phyloP scores from a whole-genome alignment of 805 yeast genomes.

The Millerozyma acaciae region DNA sequence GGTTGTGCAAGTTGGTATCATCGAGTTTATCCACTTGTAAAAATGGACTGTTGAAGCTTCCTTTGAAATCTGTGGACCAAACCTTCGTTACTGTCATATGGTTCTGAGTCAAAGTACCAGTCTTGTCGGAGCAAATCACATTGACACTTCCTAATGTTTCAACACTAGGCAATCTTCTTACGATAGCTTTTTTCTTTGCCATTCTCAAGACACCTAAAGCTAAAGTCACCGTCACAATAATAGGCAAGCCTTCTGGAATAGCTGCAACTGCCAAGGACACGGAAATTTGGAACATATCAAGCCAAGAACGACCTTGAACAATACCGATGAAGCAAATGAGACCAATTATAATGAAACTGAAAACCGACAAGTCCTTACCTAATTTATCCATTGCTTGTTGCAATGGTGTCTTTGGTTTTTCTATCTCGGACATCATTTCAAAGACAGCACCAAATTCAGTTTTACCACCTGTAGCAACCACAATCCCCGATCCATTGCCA shows the following conservation, averaged over 20 bases:
- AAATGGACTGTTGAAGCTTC: slow-evolving; percentile 35
- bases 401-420: slow-evolving; percentile 96
- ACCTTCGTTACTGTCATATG: slow-evolving; percentile 85
- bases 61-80: slow-evolving; percentile 67
- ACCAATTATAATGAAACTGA: slow-evolving; percentile 85
- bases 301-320: slow-evolving; percentile 89
- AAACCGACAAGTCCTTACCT: slow-evolving; percentile 83
- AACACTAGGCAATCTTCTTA: slow-evolving; percentile 89
- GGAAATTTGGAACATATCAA: slow-evolving; percentile 96
- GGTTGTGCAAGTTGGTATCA: slow-evolving; percentile 37
- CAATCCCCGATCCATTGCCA: slow-evolving; percentile 93
- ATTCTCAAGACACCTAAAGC: slow-evolving; percentile 95
- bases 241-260: slow-evolving; percentile 97
- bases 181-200: slow-evolving; percentile 94
- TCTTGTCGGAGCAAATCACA: slow-evolving; percentile 88
- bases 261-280: slow-evolving; percentile 99
- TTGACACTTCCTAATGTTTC: slow-evolving; percentile 94
- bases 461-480: slow-evolving; percentile 80
- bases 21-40: slow-evolving; percentile 46
- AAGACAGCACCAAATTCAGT: slow-evolving; percentile 95
- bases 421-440: slow-evolving; percentile 91
- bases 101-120: slow-evolving; percentile 79
- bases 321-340: slow-evolving; percentile 88
- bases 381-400: slow-evolving; percentile 94
- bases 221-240: slow-evolving; percentile 93